phyloP scores from a whole-genome alignment of 192 early-diverging fungal genomes.

The Allomyces macrogynus region DNA sequence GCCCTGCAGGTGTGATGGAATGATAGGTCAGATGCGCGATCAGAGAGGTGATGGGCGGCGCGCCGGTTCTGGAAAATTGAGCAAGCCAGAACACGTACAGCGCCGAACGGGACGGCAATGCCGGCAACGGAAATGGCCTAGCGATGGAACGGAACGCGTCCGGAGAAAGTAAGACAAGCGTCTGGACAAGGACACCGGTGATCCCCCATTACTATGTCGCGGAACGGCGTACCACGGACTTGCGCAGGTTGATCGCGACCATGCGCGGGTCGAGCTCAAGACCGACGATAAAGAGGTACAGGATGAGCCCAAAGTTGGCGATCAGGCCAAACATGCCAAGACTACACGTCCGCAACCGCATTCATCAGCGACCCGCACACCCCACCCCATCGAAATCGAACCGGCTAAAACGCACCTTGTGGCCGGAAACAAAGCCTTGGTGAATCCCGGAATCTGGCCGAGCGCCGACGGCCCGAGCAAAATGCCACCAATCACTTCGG shows the following conservation, averaged over 20 bases:
- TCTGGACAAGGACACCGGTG: too few species aligned
- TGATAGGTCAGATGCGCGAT: too few species aligned
- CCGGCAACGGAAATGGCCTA: constrained; percentile 49
- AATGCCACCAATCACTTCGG: constrained; percentile 79
- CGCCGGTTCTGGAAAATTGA: too few species aligned
- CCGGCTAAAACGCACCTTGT: constrained; percentile 7
- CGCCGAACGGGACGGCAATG: constrained; percentile 60
- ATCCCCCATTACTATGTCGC: too few species aligned
- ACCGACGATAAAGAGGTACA: constrained; percentile 77
- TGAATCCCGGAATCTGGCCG: constrained; percentile 48
- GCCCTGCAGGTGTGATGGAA: too few species aligned
- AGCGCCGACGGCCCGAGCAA: constrained; percentile 71
- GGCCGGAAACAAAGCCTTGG: constrained; percentile 46
- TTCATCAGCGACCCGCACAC: too few species aligned
- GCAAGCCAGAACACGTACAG: constrained; percentile 25
- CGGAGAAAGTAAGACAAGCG: too few species aligned
- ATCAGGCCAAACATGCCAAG: constrained; percentile 50
- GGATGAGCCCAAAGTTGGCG: constrained; percentile 69
- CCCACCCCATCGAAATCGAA: too few species aligned
- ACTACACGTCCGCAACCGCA: constrained; percentile 5
- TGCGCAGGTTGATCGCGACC: constrained; percentile 28
- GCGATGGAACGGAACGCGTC: too few species aligned
- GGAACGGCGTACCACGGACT: constrained; percentile 12
- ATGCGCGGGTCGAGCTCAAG: constrained; percentile 58
- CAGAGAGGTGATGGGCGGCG: too few species aligned